phyloP scores from a whole-genome alignment of 495 filamentous ascomycete species.

The Chaetomidium leptoderma region DNA sequence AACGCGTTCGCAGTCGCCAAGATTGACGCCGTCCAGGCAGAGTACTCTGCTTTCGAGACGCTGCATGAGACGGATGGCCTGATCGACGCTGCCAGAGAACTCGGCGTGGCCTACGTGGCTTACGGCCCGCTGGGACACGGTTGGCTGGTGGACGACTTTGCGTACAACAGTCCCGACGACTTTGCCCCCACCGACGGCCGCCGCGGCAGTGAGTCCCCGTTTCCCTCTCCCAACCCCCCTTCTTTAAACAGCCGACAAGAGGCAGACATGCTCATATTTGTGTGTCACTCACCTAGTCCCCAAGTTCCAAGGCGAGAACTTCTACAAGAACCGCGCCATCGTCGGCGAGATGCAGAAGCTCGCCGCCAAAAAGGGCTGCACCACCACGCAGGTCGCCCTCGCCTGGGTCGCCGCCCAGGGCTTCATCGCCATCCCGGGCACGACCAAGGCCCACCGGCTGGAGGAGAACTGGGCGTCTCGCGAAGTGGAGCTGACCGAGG shows the following conservation, averaged over 20 bases:
- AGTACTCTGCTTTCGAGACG: constrained; percentile 51
- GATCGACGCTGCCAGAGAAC: constrained; percentile 40
- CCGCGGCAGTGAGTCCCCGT: constrained; percentile 16
- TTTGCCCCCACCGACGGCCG: constrained; percentile 45
- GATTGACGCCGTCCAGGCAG: constrained; percentile 50
- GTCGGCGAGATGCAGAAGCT: constrained; percentile 45
- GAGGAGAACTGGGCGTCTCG: constrained; percentile 32
- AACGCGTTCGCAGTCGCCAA: constrained; percentile 35
- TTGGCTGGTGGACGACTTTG: constrained; percentile 45
- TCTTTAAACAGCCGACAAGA: not conserved
- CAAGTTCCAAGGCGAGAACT: constrained; percentile 51
- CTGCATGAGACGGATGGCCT: constrained; percentile 38
- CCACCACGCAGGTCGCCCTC: constrained; percentile 41
- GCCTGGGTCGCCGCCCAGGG: constrained; percentile 47
- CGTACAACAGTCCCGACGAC: constrained; percentile 42
- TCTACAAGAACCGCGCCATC: constrained; percentile 46
- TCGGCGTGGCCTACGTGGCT: constrained; percentile 43
- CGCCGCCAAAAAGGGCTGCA: constrained; percentile 39
- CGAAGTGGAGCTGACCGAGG: not conserved
- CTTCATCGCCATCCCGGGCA: constrained; percentile 47
- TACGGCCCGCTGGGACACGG: constrained; percentile 47
- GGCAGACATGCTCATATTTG: not conserved
- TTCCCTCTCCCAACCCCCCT: too few relatives aligned
- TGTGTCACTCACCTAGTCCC: constrained; percentile 28
- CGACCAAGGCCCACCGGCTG: constrained; percentile 42